These are phyloP conservation scores for Melaleuca alternifolia DNA, from an alignment of 345 rosid genomes.

Conservation along the genomic window DNA sequence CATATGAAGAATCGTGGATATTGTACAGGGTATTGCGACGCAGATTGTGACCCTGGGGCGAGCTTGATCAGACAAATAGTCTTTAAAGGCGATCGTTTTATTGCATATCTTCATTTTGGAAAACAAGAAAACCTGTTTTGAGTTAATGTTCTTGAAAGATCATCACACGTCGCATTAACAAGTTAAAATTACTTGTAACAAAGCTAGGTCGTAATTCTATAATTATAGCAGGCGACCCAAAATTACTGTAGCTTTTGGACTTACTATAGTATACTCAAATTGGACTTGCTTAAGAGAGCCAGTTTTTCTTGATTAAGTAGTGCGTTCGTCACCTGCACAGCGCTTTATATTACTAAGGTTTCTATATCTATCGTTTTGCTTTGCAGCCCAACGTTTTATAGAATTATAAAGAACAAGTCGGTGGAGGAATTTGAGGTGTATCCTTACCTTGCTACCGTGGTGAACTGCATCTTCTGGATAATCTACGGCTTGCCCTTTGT, in stretches of 20 bases:
- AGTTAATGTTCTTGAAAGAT: background rate
- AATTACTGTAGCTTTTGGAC: background rate
- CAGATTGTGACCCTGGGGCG: background rate
- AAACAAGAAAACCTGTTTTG: background rate
- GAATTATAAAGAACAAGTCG: conserved; percentile 22
- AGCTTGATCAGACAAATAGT: background rate
- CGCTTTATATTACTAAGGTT: background rate
- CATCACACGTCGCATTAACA: background rate
- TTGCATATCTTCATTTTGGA: background rate
- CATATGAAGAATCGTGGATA: too few species aligned
- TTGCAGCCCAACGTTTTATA: conserved; percentile 31
- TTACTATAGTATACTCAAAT: background rate
- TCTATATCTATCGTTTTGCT: background rate
- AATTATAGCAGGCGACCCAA: background rate
- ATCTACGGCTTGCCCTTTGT: conserved; percentile 37
- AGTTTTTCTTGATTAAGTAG: background rate
- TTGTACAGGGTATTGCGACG: background rate
- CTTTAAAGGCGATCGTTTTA: background rate
- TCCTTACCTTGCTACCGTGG: conserved; percentile 21
- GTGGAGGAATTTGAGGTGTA: conserved; percentile 33
- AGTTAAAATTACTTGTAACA: background rate
- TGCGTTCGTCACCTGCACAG: too few species aligned
- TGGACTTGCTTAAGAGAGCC: background rate
- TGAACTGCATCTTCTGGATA: conserved; percentile 30
- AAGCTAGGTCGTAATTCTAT: background rate